A percentile compares a stretch with the other conserved stretches of the same genome.
These are phyloP conservation scores for Paramecium tetraurelia DNA, from an alignment of 73 alveolate genomes.

Conservation along the genomic window DNA sequence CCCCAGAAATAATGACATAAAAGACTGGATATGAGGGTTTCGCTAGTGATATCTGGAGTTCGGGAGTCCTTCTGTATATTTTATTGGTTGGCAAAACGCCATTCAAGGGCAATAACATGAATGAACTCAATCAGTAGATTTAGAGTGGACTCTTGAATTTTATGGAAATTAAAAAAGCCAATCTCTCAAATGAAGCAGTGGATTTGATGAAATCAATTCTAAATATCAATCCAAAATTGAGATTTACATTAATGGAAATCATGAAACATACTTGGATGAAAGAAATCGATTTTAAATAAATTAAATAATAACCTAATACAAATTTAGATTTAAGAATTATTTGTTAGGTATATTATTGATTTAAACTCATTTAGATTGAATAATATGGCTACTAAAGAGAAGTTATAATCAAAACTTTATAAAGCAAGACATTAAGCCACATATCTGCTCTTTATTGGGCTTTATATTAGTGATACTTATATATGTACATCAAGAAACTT, in stretches of 20 bases:
- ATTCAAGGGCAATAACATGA: conserved; percentile 90
- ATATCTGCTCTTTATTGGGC: conserved; percentile 49
- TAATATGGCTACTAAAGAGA: conserved; percentile 59
- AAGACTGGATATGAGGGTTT: conserved; percentile 95
- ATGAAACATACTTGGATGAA: conserved; percentile 64
- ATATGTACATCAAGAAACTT: background rate
- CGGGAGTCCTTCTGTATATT: conserved; percentile 93
- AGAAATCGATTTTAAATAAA: background rate
- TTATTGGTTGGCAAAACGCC: conserved; percentile 95
- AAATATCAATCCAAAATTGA: conserved; percentile 52
- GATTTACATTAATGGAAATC: conserved; percentile 61
- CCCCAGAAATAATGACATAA: conserved; percentile 94
- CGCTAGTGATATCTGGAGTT: conserved; percentile 95
- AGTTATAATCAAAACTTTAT: conserved; percentile 23
- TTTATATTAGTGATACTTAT: background rate
- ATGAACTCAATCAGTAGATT: conserved; percentile 75
- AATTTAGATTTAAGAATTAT: conserved; percentile 23
- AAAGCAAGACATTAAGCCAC: conserved; percentile 46
- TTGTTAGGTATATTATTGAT: background rate
- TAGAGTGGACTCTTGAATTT: conserved; percentile 51
- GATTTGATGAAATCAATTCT: conserved; percentile 59
- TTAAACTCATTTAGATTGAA: background rate
- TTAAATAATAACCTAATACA: background rate
- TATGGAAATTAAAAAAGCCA: conserved; percentile 59
- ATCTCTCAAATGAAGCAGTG: conserved; percentile 59